phyloP scores from a whole-genome alignment of 164 flowering plant genomes.

The Magnolia kwangsiensis region DNA sequence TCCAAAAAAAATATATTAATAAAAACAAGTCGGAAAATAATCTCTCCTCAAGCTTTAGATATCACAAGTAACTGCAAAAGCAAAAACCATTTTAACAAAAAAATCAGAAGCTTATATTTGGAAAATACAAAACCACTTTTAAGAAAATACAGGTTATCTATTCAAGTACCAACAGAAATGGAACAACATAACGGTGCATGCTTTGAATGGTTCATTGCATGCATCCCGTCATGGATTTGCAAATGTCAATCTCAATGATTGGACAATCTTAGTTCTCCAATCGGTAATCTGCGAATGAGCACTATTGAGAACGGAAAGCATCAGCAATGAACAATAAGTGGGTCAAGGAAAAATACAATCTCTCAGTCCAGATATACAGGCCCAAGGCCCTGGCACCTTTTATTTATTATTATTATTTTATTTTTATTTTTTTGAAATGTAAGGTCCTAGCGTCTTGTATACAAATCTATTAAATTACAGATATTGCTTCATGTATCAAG shows the following conservation, averaged over 20 bases:
- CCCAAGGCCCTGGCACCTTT: no score
- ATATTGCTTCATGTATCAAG: not conserved
- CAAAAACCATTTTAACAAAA: not conserved
- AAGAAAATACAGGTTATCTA: no score
- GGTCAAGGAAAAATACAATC: not conserved
- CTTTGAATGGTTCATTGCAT: no score
- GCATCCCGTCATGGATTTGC: no score
- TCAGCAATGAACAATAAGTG: not conserved
- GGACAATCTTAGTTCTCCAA: not conserved
- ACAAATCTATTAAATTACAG: not conserved
- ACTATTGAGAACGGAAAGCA: not conserved
- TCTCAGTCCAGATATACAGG: no score
- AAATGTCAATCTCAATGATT: not conserved
- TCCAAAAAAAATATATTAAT: not conserved
- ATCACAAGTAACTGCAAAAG: not conserved
- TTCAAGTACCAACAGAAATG: not conserved
- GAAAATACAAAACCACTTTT: not conserved
- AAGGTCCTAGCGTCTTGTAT: not conserved
- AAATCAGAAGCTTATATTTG: not conserved
- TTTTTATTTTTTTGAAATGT: no score
- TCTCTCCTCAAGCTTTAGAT: not conserved
- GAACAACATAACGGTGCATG: no score
- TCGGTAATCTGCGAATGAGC: not conserved
- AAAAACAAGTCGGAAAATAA: not conserved
- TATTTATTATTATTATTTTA: no score